These are phyloP conservation scores for Areca catechu DNA, from an alignment of 176 grass and related monocot species.

Conservation along the genomic window DNA sequence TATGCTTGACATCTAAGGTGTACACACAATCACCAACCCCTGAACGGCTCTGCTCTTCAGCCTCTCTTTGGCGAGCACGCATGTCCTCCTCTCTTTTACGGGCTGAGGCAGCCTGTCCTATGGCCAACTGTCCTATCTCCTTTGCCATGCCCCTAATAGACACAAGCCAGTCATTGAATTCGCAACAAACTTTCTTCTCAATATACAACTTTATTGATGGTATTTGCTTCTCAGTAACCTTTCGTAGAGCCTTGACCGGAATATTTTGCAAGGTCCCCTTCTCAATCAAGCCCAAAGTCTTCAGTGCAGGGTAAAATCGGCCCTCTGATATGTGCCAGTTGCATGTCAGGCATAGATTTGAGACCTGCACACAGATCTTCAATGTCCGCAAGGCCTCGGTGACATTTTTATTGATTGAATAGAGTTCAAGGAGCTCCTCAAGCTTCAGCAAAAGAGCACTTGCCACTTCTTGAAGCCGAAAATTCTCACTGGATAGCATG, in stretches of 20 bases:
- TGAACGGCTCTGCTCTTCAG: slow-evolving; percentile 45
- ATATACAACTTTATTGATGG: slow-evolving; percentile 56
- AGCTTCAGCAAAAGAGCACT: slow-evolving; percentile 37
- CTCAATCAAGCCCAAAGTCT: slow-evolving; percentile 62
- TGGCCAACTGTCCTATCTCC: slow-evolving; percentile 63
- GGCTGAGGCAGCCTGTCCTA: slow-evolving; percentile 40
- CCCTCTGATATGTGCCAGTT: slow-evolving; percentile 43
- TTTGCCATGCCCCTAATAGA: slow-evolving; percentile 50
- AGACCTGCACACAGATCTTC: slow-evolving; percentile 49
- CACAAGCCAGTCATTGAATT: slow-evolving; percentile 82
- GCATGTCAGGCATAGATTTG: slow-evolving; percentile 47
- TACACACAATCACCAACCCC: slow-evolving; percentile 57
- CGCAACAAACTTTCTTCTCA: slow-evolving; percentile 61
- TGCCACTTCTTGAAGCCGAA: slow-evolving; percentile 48
- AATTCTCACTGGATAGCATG: slow-evolving; percentile 42
- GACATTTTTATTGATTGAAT: slow-evolving; percentile 48
- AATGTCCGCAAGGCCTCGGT: slow-evolving; percentile 34
- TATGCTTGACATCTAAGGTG: slow-evolving; percentile 42
- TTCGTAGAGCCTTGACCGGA: slow-evolving; percentile 56
- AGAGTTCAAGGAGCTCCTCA: slow-evolving; percentile 51
- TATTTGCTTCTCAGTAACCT: slow-evolving; percentile 53
- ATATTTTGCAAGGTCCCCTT: slow-evolving; percentile 49
- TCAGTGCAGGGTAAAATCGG: slow-evolving; percentile 47
- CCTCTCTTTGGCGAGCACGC: slow-evolving; percentile 44
- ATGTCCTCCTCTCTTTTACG: slow-evolving; percentile 46